These are phyloP conservation scores for Trichoderma polysporum DNA, from an alignment of 2,329 filamentous ascomycete genomes.

Conservation along the genomic window DNA sequence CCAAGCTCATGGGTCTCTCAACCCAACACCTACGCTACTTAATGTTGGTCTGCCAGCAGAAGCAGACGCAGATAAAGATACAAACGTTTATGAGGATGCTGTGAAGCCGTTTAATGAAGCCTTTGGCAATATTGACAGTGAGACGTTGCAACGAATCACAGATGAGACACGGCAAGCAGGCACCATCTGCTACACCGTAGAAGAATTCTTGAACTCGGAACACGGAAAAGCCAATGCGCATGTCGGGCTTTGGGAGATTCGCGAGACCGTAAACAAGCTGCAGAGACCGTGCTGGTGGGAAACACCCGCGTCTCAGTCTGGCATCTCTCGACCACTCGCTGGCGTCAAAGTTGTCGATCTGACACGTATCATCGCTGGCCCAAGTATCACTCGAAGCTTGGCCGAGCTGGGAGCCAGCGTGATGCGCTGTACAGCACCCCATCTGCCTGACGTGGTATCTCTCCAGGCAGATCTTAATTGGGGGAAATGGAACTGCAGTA, in stretches of 20 bases:
- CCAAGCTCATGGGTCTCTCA: conserved; percentile 28
- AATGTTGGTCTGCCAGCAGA: conserved; percentile 22
- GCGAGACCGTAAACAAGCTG: not conserved
- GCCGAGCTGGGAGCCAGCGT: conserved; percentile 61
- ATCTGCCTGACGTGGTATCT: not conserved
- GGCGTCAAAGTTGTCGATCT: conserved; percentile 53
- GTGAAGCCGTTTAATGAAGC: conserved; percentile 21
- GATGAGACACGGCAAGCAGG: conserved; percentile 29
- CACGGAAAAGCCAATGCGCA: conserved; percentile 29
- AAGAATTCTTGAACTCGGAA: conserved; percentile 31
- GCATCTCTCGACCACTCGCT: conserved; percentile 37
- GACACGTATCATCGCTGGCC: conserved; percentile 27
- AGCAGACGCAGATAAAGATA: conserved; percentile 22
- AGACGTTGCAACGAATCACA: conserved; percentile 24
- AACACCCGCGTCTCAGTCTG: not conserved
- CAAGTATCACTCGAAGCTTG: not conserved
- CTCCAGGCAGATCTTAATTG: conserved; percentile 45
- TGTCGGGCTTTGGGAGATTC: conserved; percentile 13
- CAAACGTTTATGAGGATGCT: conserved; percentile 19
- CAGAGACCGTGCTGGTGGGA: conserved; percentile 22
- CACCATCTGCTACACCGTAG: conserved; percentile 27
- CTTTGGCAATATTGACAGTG: conserved; percentile 19
- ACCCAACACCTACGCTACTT: conserved; percentile 24
- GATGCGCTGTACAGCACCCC: conserved; percentile 57
- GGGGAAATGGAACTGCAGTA: conserved; percentile 62